phyloP scores from a whole-genome alignment of 2,329 filamentous ascomycete species.

The Cladosporium austrohemisphaericum region DNA sequence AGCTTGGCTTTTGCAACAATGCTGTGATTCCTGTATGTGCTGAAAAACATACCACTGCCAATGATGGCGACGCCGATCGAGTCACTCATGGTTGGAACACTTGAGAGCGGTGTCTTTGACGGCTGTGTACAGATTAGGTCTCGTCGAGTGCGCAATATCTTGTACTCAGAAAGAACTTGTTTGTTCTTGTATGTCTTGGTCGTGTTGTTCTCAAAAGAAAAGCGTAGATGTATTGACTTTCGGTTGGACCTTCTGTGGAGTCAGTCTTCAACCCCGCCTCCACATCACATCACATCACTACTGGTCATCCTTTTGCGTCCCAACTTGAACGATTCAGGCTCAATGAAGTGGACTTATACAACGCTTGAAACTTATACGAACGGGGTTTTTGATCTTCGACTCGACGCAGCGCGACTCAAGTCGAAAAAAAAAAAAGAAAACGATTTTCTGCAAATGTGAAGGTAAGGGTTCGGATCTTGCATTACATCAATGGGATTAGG shows the following conservation, averaged over 20 bases:
- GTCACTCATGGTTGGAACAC: constrained; percentile 20
- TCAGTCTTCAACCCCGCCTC: neutral
- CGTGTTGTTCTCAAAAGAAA: neutral
- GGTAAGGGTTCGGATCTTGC: neutral
- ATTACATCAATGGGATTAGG: constrained; percentile 5
- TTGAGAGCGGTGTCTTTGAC: no score
- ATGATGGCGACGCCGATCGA: constrained; percentile 58
- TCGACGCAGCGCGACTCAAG: no score
- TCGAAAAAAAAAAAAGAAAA: no score
- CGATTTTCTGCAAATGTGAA: no score
- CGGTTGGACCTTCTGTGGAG: constrained; percentile 13
- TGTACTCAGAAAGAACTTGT: no score
- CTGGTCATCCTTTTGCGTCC: no score
- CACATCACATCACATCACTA: neutral
- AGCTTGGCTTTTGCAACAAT: neutral
- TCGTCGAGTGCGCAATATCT: no score
- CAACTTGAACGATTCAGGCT: no score
- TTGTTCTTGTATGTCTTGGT: neutral
- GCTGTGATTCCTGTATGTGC: neutral
- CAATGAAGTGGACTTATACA: no score
- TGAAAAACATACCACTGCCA: constrained; percentile 46
- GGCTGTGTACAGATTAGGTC: no score
- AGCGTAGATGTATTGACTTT: neutral
- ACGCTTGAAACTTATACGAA: no score
- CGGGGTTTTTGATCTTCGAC: no score